Conservation (phyloP, 1,284 basidiomycete species). For the Microbotryum violaceum region DNA sequence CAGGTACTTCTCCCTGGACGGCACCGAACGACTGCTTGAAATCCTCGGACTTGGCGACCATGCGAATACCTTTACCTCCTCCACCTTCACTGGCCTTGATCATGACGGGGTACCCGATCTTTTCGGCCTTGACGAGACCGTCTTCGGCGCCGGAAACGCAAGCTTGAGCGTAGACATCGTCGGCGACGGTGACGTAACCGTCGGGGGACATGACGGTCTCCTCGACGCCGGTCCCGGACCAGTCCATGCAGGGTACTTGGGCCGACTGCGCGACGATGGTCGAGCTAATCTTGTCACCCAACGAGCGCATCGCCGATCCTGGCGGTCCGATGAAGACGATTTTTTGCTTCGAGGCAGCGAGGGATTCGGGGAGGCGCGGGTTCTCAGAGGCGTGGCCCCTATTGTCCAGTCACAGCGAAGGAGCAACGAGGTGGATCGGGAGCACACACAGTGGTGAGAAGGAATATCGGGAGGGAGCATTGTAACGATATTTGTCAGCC, state of each 20-base stretch:
- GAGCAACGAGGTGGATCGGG: background rate
- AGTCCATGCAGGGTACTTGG: constrained; percentile 96
- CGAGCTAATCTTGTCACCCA: constrained; percentile 99
- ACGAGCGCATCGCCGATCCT: constrained; percentile 95
- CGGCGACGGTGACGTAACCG: constrained; percentile 90
- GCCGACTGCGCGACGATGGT: constrained; percentile 98
- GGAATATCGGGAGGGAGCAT: too few relatives aligned
- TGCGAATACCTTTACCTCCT: constrained; percentile 96
- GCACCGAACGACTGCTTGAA: constrained; percentile 94
- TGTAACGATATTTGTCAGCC: too few relatives aligned
- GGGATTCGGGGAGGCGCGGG: constrained; percentile 90
- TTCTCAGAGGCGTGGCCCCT: constrained; percentile 98
- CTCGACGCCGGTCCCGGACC: constrained; percentile 92
- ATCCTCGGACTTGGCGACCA: constrained; percentile 71
- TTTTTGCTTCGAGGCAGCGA: constrained; percentile 84
- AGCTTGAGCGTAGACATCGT: constrained; percentile 80
- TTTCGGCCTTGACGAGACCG: constrained; percentile 71
- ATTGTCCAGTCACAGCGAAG: background rate
- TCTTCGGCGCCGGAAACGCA: constrained; percentile 87
- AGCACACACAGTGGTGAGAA: background rate
- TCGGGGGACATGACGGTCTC: constrained; percentile 78
- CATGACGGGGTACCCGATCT: constrained; percentile 97
- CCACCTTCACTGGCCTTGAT: constrained; percentile 99
- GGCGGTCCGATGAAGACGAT: constrained; percentile 99
- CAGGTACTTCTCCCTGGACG: constrained; percentile 92